Conservation (phyloP, 257 asterid species). For the Ilex asprella region DNA sequence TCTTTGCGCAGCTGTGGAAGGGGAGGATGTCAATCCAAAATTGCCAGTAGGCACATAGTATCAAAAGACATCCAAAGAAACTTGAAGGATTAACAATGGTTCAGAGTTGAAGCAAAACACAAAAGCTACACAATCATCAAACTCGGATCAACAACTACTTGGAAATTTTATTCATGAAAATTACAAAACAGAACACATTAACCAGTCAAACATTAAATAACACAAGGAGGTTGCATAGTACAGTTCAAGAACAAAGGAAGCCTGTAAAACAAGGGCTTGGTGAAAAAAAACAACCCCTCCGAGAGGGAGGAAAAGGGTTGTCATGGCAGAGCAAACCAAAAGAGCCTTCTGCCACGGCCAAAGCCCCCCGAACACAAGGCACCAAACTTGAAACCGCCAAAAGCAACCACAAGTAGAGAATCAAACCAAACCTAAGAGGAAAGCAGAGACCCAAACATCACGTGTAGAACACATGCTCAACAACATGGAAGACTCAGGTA, state of each 20-base stretch:
- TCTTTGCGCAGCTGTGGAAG: no score
- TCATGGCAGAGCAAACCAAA: neutral
- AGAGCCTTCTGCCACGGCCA: neutral
- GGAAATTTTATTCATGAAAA: neutral
- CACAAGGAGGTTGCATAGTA: neutral
- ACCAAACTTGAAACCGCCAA: neutral
- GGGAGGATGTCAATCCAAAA: no score
- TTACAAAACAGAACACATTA: neutral
- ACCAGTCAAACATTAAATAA: no score
- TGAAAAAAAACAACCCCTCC: neutral
- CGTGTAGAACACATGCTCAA: neutral
- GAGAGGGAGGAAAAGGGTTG: neutral
- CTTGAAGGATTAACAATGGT: no score
- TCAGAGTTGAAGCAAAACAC: no score
- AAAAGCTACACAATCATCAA: no score
- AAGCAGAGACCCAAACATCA: neutral
- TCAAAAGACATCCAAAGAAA: no score
- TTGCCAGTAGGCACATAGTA: no score
- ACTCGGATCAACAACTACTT: neutral
- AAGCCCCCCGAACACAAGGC: neutral
- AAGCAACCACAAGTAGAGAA: neutral
- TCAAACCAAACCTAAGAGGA: neutral
- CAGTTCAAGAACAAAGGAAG: neutral
- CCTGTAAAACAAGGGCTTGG: neutral
- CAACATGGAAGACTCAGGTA: neutral